These are phyloP conservation scores for Xylariales sp. DNA, from an alignment of 2,329 filamentous ascomycete species.

Conservation along the genomic window DNA sequence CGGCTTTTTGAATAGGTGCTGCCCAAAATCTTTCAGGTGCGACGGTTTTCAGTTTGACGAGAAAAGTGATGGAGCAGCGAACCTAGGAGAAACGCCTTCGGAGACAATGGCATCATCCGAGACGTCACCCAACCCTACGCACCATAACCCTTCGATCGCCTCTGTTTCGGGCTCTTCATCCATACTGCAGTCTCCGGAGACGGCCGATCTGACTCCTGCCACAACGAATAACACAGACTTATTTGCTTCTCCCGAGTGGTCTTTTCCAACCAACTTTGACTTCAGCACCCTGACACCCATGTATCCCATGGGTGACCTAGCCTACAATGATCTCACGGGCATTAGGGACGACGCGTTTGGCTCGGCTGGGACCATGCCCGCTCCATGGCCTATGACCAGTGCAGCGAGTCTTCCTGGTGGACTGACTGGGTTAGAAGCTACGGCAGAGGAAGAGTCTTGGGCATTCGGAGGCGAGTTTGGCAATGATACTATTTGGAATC, in stretches of 20 bases:
- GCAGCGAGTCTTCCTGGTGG: background rate
- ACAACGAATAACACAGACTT: constrained; percentile 16
- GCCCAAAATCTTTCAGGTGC: constrained; percentile 8
- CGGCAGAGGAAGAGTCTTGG: constrained; percentile 29
- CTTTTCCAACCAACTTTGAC: constrained; percentile 40
- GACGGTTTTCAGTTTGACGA: background rate
- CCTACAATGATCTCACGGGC: constrained; percentile 52
- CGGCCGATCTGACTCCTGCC: constrained; percentile 4
- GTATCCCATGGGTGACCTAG: constrained; percentile 52
- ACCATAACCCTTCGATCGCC: constrained; percentile 5
- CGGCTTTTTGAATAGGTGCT: constrained; percentile 16
- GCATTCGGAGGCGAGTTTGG: constrained; percentile 53
- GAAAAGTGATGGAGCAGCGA: background rate
- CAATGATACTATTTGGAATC: constrained; percentile 51
- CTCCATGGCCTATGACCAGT: constrained; percentile 6
- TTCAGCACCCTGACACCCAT: constrained; percentile 49
- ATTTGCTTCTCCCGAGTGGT: constrained; percentile 28
- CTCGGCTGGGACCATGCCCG: constrained; percentile 16
- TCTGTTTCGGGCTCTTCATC: constrained; percentile 3
- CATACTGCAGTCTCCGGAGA: background rate
- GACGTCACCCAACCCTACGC: background rate
- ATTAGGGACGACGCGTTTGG: constrained; percentile 23
- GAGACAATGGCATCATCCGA: background rate
- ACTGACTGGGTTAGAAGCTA: background rate
- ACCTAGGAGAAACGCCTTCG: background rate